Base-by-base conservation (phyloP, 2,329 filamentous ascomycete species). In the Neofusicoccum umdonicola region DNA sequence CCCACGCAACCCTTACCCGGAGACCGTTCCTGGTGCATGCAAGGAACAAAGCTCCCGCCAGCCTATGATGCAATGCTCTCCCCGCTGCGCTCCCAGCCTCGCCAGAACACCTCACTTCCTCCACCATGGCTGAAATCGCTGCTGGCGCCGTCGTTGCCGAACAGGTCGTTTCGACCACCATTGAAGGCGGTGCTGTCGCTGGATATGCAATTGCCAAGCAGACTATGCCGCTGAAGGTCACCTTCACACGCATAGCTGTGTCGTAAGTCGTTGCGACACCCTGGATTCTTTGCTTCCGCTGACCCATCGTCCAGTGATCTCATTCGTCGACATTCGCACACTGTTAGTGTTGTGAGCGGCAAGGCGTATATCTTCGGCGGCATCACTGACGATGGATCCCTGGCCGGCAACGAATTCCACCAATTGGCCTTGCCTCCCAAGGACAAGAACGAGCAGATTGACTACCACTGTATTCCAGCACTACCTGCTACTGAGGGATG, bases 331-430 rank as follows among this genome's bases (percentile, higher is more conserved):
- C 74, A 72, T n/a, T 74, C 77, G 56, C 79, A 81, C 64, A 77
- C 75, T 4, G 62, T 81, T 22, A 79, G 75, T 1, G 71, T 79
- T 1, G 69, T 81, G 37, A 68, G 72, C 44, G 76, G 79, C 68
- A 80, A 79, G 67, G 78, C 79, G 4, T 81, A 79, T 67, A 75
- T 82, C 27, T 81, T 81, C 64, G 80, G 80, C 42, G 80, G 80
- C 52, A 71, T 75, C 41, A 77, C 74, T 27, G 67, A 71, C 1
- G 69, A 71, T 6, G 73, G 72, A n/a, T 69, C 72, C 31, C 65
- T 80, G 13, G 77, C 78, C 3, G 76, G 74, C 63, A 81, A 77
- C 57, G 79, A 82, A 13, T 72, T 81, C 1, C 80, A 81, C 62
- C 71, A 73, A 3, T 67, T 81, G 41, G 77, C 76, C 4, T 73